phyloP scores from a whole-genome alignment of 306 rosid species.

The Datisca glomerata region DNA sequence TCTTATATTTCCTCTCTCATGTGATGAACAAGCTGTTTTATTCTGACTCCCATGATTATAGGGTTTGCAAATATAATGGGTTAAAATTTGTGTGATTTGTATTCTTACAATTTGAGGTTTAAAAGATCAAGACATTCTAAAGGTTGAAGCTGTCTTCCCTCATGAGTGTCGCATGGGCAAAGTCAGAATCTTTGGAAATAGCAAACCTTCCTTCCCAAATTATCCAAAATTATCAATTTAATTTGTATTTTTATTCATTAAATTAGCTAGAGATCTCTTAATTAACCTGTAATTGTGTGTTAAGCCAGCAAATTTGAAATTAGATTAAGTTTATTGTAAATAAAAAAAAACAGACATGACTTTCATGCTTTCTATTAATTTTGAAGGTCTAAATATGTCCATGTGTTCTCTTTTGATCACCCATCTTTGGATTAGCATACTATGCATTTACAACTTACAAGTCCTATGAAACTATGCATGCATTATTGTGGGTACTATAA shows the following conservation, averaged over 20 bases:
- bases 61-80: conserved; percentile 25
- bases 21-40: conserved; percentile 24
- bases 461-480: too few relatives aligned
- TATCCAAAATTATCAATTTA: background rate
- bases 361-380: too few relatives aligned
- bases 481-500: too few relatives aligned
- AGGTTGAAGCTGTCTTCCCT: conserved; percentile 14
- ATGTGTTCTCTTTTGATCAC: too few relatives aligned
- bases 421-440: too few relatives aligned
- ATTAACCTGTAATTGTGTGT: too few relatives aligned
- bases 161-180: conserved; percentile 23
- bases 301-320: too few relatives aligned
- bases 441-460: too few relatives aligned
- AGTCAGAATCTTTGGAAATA: conserved; percentile 6
- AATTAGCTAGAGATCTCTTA: too few relatives aligned
- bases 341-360: too few relatives aligned
- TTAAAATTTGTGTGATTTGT: conserved; percentile 17
- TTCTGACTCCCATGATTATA: conserved; percentile 59
- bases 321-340: too few relatives aligned
- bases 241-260: background rate
- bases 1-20: conserved; percentile 8
- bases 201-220: background rate
- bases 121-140: conserved; percentile 34
- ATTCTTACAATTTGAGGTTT: conserved; percentile 24
- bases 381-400: too few relatives aligned